A percentile compares a stretch with the other conserved stretches of the same genome.
Conservation (phyloP, 2,329 filamentous ascomycete species). For the Fusarium aywerte region DNA sequence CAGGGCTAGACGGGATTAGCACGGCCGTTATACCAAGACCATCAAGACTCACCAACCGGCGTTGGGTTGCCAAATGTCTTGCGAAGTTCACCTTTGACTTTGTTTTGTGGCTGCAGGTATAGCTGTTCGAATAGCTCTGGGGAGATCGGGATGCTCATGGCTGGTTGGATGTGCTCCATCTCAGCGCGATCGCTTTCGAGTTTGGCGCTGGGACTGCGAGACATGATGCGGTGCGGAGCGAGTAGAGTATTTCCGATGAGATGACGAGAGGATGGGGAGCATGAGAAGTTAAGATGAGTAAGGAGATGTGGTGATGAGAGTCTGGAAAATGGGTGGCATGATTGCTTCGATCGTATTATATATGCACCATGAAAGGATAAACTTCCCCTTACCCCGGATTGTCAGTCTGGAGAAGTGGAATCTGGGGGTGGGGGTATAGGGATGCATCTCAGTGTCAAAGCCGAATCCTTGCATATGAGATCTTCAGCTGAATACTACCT, state of each 20-base stretch:
- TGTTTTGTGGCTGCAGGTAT: conserved; percentile 60
- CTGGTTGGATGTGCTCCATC: conserved; percentile 44
- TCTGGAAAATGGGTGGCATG: neutral
- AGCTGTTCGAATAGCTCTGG: conserved; percentile 65
- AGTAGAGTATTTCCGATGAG: neutral
- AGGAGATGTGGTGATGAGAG: neutral
- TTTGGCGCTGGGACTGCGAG: conserved; percentile 16
- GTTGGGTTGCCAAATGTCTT: conserved; percentile 65
- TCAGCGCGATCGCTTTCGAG: conserved; percentile 29
- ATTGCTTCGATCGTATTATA: neutral
- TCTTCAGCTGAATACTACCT: neutral
- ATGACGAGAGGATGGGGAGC: neutral
- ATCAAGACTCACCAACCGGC: conserved; percentile 50
- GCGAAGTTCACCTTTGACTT: conserved; percentile 58
- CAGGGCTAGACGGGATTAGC: conserved; percentile 33
- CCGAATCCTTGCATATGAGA: neutral
- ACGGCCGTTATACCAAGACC: rapidly evolving
- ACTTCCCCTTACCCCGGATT: conserved; percentile 12
- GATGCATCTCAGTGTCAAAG: neutral
- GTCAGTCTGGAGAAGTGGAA: conserved; percentile 1
- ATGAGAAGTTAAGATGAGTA: neutral
- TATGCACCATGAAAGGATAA: neutral
- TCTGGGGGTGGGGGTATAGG: neutral
- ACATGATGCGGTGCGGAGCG: conserved; percentile 5
- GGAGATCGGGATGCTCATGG: conserved; percentile 59